Conservation (phyloP, 148 eudicot genomes). For the Silene latifolia region DNA sequence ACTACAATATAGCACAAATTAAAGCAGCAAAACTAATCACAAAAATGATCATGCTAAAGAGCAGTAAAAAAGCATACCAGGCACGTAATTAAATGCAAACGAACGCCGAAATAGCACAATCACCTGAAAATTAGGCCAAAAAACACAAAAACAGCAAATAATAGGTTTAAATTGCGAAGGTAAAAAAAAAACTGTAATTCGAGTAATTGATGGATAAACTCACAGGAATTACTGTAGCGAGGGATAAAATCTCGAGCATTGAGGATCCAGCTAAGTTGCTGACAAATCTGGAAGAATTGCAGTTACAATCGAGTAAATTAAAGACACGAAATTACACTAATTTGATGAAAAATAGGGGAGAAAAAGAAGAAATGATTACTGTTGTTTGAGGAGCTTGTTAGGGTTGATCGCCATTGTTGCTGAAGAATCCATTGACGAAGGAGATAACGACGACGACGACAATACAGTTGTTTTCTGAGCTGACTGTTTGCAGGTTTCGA, state of each 20-base stretch:
- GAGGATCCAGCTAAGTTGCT: constrained; percentile 94
- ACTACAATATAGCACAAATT: background rate
- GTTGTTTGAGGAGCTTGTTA: constrained; percentile 79
- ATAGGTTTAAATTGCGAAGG: background rate
- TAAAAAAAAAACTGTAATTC: background rate
- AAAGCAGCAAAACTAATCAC: background rate
- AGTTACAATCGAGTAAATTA: constrained; percentile 2
- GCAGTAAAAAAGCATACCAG: constrained; percentile 20
- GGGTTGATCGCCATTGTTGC: constrained; percentile 55
- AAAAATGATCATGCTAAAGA: background rate
- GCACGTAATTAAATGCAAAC: constrained; percentile 34
- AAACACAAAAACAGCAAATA: background rate
- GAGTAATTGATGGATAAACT: constrained; percentile 11
- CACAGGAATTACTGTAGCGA: constrained; percentile 52
- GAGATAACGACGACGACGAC: background rate
- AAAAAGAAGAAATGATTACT: constrained; percentile 31
- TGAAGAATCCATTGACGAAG: constrained; percentile 47
- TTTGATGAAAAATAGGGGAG: background rate
- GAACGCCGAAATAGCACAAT: constrained; percentile 53
- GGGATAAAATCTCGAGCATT: constrained; percentile 55
- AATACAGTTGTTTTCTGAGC: background rate
- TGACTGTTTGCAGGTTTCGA: background rate
- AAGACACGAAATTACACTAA: background rate
- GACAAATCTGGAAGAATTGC: constrained; percentile 51
- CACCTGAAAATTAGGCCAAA: constrained; percentile 35